Conservation (phyloP, 805 yeast species). For the Candida xyloterini region DNA sequence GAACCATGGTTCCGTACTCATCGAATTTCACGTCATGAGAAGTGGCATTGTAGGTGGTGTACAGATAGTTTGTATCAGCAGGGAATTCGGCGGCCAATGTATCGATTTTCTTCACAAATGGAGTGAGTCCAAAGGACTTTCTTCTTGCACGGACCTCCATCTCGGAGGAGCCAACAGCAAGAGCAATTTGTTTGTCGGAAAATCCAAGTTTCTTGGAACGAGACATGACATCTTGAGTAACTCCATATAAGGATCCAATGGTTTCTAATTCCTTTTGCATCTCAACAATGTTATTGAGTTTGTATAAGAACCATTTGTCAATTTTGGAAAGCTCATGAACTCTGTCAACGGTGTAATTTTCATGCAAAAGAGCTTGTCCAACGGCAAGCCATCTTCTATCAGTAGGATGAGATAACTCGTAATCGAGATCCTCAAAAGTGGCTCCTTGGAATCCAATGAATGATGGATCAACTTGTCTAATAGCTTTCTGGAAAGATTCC, state of each 20-base stretch:
- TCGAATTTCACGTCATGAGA: conserved; percentile 79
- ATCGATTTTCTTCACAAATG: conserved; percentile 95
- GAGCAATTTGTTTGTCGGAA: conserved; percentile 94
- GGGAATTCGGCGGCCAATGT: conserved; percentile 99
- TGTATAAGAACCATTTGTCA: conserved; percentile 95
- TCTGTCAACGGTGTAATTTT: conserved; percentile 87
- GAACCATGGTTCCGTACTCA: conserved; percentile 91
- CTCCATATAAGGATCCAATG: conserved; percentile 52
- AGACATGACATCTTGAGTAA: conserved; percentile 66
- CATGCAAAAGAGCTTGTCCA: conserved; percentile 86
- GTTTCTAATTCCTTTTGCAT: conserved; percentile 79
- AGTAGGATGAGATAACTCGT: conserved; percentile 77
- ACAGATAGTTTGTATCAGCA: conserved; percentile 89
- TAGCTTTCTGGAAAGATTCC: conserved; percentile 97
- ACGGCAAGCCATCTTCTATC: conserved; percentile 96
- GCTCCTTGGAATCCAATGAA: conserved; percentile 89
- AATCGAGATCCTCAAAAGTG: conserved; percentile 77
- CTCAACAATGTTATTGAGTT: conserved; percentile 88
- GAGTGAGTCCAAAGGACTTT: conserved; percentile 80
- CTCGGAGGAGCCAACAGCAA: conserved; percentile 83
- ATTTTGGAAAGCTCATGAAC: conserved; percentile 89
- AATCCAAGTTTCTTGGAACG: conserved; percentile 97
- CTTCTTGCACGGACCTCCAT: conserved; percentile 94
- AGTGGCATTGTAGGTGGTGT: conserved; percentile 92
- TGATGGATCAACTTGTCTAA: conserved; percentile 92